A percentile compares a stretch with the other conserved stretches of the same genome.
Evolutionary conservation across 2,329 filamentous ascomycete genomes (phyloP).

Genomic region (Stemphylium beticola): DNA sequence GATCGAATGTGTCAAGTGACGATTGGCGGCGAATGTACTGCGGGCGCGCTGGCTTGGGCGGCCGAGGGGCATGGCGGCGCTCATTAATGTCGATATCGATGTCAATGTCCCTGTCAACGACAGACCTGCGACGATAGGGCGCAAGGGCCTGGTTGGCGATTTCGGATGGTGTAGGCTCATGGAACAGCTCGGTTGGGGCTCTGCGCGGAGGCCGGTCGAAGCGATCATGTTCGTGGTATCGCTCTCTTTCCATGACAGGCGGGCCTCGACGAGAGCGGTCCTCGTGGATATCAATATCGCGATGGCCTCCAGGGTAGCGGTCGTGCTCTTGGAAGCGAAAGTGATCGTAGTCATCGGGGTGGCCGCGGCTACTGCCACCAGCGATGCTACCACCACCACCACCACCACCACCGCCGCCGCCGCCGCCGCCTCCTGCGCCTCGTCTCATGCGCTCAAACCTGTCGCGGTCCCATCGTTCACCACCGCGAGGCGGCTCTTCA

Average conservation of each 20-base stretch:
- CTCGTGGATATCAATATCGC: constrained; percentile 53
- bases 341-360: constrained; percentile 44
- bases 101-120: constrained; percentile 63
- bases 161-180: constrained; percentile 55
- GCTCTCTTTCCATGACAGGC: constrained; percentile 56
- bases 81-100: constrained; percentile 48
- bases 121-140: constrained; percentile 64
- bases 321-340: constrained; percentile 54
- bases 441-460: constrained; percentile 55
- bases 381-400: constrained; percentile 18
- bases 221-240: constrained; percentile 63
- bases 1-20: constrained; percentile 88
- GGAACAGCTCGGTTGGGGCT: constrained; percentile 54
- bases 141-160: constrained; percentile 60
- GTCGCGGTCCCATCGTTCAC: constrained; percentile 58
- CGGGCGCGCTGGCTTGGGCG: constrained; percentile 71
- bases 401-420: neutral
- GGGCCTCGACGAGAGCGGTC: constrained; percentile 50
- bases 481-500: constrained; percentile 45
- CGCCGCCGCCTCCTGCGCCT: constrained; percentile 21
- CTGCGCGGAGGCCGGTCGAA: constrained; percentile 43
- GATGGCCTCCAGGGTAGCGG: constrained; percentile 49
- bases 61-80: constrained; percentile 51
- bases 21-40: constrained; percentile 79
- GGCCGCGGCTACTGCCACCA: constrained; percentile 24